Evolutionary conservation across 768 basidiomycete genomes (phyloP).

Genomic region (Lactarius tabidus): DNA sequence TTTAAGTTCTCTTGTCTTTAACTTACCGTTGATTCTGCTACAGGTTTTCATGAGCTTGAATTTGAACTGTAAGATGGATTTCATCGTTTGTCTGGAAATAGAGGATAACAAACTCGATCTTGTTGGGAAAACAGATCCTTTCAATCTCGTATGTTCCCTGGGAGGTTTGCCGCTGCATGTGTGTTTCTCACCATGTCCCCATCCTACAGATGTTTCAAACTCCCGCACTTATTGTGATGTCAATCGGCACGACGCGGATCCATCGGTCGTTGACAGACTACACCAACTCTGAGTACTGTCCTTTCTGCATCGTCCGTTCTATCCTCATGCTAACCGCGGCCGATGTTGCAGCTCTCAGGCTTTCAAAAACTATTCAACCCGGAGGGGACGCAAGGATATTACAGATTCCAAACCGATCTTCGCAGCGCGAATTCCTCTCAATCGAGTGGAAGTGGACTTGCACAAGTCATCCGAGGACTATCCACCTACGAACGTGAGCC

Average conservation of each 20-base stretch:
- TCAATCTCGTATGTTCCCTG: neutral
- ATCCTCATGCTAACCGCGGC: neutral
- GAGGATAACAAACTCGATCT: neutral
- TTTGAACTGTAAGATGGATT: neutral
- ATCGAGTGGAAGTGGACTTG: no score
- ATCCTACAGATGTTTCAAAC: conserved; percentile 2
- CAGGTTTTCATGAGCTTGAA: conserved; percentile 5
- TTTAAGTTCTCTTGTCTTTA: neutral
- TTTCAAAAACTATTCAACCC: no score
- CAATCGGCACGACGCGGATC: conserved; percentile 15
- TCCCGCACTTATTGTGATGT: neutral
- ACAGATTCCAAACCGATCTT: no score
- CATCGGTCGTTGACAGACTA: conserved; percentile 1
- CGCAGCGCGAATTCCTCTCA: no score
- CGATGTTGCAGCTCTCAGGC: no score
- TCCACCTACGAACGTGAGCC: no score
- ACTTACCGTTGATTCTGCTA: neutral
- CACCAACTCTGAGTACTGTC: neutral
- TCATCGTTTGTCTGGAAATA: neutral
- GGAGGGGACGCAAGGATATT: no score
- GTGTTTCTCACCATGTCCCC: neutral
- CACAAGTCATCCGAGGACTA: no score
- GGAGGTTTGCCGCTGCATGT: no score
- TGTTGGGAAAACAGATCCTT: neutral
- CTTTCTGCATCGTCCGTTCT: neutral